Evolutionary conservation across 2,329 filamentous ascomycete genomes (phyloP).

Genomic region (Metarhizium brunneum): DNA sequence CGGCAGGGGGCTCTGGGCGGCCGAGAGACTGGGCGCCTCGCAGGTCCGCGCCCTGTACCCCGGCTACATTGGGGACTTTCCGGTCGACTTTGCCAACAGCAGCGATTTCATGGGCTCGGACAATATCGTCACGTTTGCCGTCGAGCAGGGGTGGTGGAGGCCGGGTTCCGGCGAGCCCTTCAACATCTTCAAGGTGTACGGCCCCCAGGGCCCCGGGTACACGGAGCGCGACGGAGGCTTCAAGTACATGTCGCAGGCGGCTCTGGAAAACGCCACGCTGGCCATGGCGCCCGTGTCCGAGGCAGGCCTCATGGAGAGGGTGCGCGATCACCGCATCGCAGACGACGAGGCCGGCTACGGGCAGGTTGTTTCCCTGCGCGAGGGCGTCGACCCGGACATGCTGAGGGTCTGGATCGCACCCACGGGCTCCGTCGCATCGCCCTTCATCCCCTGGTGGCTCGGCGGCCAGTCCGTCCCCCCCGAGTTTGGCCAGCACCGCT

Average conservation of each 20-base stretch:
- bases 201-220: constrained; percentile 12
- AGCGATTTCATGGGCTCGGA: constrained; percentile 17
- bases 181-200: constrained; percentile 18
- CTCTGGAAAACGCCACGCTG: constrained; percentile 15
- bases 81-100: constrained; percentile 12
- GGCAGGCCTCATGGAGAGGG: constrained; percentile 31
- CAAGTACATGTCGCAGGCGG: constrained; percentile 21
- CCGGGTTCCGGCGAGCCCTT: constrained; percentile 12
- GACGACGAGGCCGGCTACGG: constrained; percentile 20
- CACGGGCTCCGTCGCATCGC: constrained; percentile 16
- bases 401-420: constrained; percentile 17
- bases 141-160: constrained; percentile 18
- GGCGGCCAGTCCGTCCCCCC: constrained; percentile 14
- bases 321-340: constrained; percentile 17
- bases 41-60: constrained; percentile 17
- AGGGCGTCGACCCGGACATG: constrained; percentile 12
- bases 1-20: constrained; percentile 16
- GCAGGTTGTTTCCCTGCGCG: constrained; percentile 15
- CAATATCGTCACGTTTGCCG: constrained; percentile 17
- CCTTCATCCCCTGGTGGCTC: constrained; percentile 19
- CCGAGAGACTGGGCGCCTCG: constrained; percentile 14
- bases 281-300: constrained; percentile 41
- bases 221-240: constrained; percentile 17
- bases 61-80: constrained; percentile 20
- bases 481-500: constrained; percentile 18